Evolutionary conservation across 495 filamentous ascomycete species (phyloP), one percentile per base, ranked within the genome.

Genomic region (Aspergillus nidulans): DNA sequence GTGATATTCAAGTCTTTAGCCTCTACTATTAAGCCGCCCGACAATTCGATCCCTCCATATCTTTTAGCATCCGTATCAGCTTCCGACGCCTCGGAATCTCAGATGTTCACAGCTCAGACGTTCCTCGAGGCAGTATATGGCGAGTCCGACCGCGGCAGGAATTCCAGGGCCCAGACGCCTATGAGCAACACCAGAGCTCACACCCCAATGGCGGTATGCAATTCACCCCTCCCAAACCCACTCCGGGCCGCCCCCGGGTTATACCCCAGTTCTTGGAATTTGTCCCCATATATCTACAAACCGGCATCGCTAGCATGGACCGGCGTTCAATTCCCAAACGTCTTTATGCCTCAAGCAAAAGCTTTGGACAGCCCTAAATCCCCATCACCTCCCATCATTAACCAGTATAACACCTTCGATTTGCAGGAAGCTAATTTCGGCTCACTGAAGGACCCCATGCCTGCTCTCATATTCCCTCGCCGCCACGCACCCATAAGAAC

Each of bases 71-170:
- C 90, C 15, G 77, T 97, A 21, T 78, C 78, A 38, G 80, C 85
- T 3, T 83, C 87, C 15, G 94, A 97, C 67, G 71, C 85, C 3
- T 92, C 90, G 3, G 94, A 98, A 69, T 88, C 88, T 18, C 80
- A 87, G 51, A 72, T 98, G n/a, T 81, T 88, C 56, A 76, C 88
- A 2, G 90, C 91, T 6, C 75, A 84, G 1, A 70, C 78, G 12
- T 97, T 95, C 67, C 79, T 96, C 48, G 92, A 96, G 53, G 84
- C 76, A 13, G 81, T 92, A 18, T 95, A 89, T 56, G 78, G 79
- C 25, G 89, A 92, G 59, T 71, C 76, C n/a, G 75, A 84, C 43
- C 79, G 79, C 41, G 78, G 82, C 54, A 75, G 78, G 50, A 82
- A 77, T 51, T 90, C 90, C 7, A 80, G 90, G 69, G 88, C 88